Evolutionary conservation across 1,284 basidiomycete genomes (phyloP).

Genomic region (Ustilago bromivora): DNA sequence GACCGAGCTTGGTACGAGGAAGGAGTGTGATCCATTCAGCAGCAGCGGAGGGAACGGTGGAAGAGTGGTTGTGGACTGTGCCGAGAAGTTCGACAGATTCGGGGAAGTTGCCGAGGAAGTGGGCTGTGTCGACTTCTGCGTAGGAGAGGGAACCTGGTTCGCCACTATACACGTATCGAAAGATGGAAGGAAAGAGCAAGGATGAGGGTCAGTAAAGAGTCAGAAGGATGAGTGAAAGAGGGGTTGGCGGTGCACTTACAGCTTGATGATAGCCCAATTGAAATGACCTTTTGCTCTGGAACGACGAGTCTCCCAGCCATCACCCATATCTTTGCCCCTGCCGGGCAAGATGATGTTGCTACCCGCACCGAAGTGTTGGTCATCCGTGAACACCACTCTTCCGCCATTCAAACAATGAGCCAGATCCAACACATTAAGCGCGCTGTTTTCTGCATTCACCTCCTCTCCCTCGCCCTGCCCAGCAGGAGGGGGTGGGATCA

Average conservation of each 20-base stretch:
- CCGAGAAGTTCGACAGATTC: conserved; percentile 83
- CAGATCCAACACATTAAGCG: conserved; percentile 76
- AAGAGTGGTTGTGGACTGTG: conserved; percentile 70
- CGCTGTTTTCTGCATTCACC: conserved; percentile 66
- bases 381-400: conserved; percentile 78
- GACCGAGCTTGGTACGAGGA: conserved; percentile 82
- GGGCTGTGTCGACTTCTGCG: conserved; percentile 90
- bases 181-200: background rate
- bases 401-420: conserved; percentile 92
- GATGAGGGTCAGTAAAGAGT: background rate
- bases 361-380: conserved; percentile 95
- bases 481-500: conserved; percentile 57
- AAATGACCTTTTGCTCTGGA: conserved; percentile 82
- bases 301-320: conserved; percentile 98
- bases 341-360: conserved; percentile 92
- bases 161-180: conserved; percentile 20
- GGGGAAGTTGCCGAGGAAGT: conserved; percentile 97
- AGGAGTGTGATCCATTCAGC: conserved; percentile 81
- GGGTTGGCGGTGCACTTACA: conserved; percentile 75
- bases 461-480: conserved; percentile 69
- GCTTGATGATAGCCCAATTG: conserved; percentile 89
- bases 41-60: conserved; percentile 39
- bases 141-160: conserved; percentile 77
- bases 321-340: conserved; percentile 89
- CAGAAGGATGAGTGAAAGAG: background rate